phyloP scores from a whole-genome alignment of 2,329 filamentous ascomycete genomes.

The Claviceps humidiphila region DNA sequence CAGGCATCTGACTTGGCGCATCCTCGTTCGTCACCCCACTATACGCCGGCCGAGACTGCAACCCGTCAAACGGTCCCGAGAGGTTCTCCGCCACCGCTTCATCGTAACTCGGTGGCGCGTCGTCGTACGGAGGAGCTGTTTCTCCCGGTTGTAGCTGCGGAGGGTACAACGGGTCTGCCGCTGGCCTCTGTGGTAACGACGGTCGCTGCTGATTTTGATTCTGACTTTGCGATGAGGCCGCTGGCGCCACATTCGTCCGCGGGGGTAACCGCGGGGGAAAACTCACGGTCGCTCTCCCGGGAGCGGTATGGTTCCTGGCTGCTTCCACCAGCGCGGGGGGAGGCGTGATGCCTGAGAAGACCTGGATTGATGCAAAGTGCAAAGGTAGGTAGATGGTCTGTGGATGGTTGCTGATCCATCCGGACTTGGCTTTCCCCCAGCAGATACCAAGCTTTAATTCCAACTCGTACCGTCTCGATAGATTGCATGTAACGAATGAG shows the following conservation, averaged over 20 bases:
- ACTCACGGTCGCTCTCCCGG: constrained; percentile 24
- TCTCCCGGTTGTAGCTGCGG: constrained; percentile 38
- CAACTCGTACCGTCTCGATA: constrained; percentile 68
- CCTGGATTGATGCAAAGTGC: constrained; percentile 56
- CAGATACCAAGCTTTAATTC: constrained; percentile 69
- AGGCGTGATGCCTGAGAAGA: constrained; percentile 81
- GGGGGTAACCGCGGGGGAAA: constrained; percentile 24
- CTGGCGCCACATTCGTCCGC: constrained; percentile 15
- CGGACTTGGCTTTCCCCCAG: constrained; percentile 47
- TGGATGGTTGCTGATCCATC: constrained; percentile 12
- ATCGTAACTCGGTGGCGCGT: constrained; percentile 90
- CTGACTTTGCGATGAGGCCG: constrained; percentile 11
- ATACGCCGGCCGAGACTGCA: constrained; percentile 49
- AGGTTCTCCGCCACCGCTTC: constrained; percentile 75
- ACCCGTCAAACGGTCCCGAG: constrained; percentile 52
- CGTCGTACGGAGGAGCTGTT: constrained; percentile 40
- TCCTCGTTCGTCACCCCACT: constrained; percentile 50
- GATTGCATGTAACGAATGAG: constrained; percentile 78
- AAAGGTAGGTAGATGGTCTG: constrained; percentile 70
- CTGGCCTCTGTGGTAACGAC: constrained; percentile 15
- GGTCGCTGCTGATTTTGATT: constrained; percentile 5
- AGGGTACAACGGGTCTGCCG: constrained; percentile 41
- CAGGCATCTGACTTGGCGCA: constrained; percentile 36
- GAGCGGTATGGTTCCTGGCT: constrained; percentile 19
- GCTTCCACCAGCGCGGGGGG: constrained; percentile 63